Evolutionary conservation across 75 land plant genomes (phyloP), one percentile per base, ranked within the genome.

Genomic region (Cryptomeria japonica): DNA sequence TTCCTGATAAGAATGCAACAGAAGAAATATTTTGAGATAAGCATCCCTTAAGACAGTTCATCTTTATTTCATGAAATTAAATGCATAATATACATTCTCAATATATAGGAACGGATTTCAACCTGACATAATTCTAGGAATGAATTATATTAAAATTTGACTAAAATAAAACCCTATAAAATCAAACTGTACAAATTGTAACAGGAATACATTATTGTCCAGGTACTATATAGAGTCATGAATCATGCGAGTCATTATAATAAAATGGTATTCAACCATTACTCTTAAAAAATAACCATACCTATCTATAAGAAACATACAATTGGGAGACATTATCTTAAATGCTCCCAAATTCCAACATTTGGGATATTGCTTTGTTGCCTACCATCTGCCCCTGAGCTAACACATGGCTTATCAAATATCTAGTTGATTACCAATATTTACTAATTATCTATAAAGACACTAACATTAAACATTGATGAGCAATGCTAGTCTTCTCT

Each of bases 1-100:
- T 42, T 88, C 94, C 98, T 96, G 97, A 70, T 39, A 85, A 18
- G 25, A 31, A 46, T 44, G 31, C 32, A 85, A 56, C 64, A 85
- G 14, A 56, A 70, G 0, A 28, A 34, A 32, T 3, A 64, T 72
- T 61, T 22, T 61, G 22, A 70, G 39, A 70, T 22, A 22, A 13
- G 38, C 6, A 68, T n/a, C 32, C 12, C n/a, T 8, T 37, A 1
- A 14, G 13, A 12, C 7, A 0, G 28, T 46, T 42, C 3, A 8
- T 12, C n/a, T 19, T 42, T n/a, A 13, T 82, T 12, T 46, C 12
- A 46, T 42, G 3, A 44, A 37, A 36, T 19, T 5, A 5, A 5
- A 39, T 9, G 51, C 84, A 82, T 28, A 22, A 44, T 41, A 80
- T 39, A 80, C 28, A 13, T 9, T 80, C 28, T 44, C 49, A 25